Percentiles rank a stretch among this genome's conserved stretches.
phyloP scores from a whole-genome alignment of 805 yeast genomes.

The Nakazawaea molendinolei region DNA sequence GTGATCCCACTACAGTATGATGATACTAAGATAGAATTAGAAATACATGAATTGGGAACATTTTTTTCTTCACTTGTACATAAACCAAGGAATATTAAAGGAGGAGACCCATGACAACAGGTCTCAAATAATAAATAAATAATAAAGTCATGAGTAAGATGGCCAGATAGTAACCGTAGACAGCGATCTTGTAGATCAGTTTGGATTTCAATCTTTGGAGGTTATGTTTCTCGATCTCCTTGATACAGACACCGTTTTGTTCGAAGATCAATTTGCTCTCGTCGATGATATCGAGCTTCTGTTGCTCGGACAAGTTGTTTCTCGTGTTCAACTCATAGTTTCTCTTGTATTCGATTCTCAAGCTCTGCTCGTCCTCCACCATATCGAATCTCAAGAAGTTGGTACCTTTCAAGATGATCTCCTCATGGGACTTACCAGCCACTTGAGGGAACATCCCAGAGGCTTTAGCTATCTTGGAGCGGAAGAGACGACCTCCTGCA shows the following conservation, averaged over 20 bases:
- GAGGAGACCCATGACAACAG: slow-evolving; percentile 19
- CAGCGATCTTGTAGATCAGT: slow-evolving; percentile 45
- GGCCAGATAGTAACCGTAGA: slow-evolving; percentile 44
- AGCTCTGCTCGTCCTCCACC: slow-evolving; percentile 56
- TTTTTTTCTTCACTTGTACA: background rate
- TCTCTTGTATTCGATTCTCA: slow-evolving; percentile 62
- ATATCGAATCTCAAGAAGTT: slow-evolving; percentile 63
- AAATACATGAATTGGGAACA: too few relatives aligned
- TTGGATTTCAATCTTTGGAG: slow-evolving; percentile 46
- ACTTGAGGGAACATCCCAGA: slow-evolving; percentile 72
- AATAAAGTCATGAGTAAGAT: slow-evolving; percentile 27
- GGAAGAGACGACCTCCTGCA: slow-evolving; percentile 78
- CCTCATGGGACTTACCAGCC: slow-evolving; percentile 57
- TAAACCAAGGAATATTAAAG: slow-evolving; percentile 5
- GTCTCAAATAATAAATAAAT: slow-evolving; percentile 28
- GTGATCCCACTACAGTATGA: slow-evolving; percentile 15
- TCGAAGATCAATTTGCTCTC: slow-evolving; percentile 62
- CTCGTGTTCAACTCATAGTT: slow-evolving; percentile 76
- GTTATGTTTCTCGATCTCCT: slow-evolving; percentile 65
- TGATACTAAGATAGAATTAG: too few relatives aligned
- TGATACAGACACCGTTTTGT: slow-evolving; percentile 52
- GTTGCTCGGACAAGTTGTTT: slow-evolving; percentile 57
- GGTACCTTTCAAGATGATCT: slow-evolving; percentile 55
- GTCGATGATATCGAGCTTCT: slow-evolving; percentile 62
- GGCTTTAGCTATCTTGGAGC: slow-evolving; percentile 58